Conservation (phyloP, 2,329 filamentous ascomycete genomes). For the Xylaria hypoxylon region DNA sequence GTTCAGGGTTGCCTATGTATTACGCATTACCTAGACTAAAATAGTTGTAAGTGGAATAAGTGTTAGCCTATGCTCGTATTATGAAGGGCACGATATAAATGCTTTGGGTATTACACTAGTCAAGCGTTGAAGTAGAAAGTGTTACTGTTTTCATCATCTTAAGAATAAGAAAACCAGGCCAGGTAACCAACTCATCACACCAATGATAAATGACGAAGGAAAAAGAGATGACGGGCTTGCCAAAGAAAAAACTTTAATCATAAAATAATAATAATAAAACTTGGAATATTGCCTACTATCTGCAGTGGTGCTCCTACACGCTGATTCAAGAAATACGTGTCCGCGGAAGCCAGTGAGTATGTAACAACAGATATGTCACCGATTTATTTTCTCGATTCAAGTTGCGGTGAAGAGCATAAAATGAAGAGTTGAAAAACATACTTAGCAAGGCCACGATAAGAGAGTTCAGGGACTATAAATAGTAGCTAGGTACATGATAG, state of each 20-base stretch:
- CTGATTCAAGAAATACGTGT: background rate
- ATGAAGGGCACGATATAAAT: background rate
- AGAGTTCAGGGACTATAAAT: too few relatives aligned
- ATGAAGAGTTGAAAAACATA: background rate
- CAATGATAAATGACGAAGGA: background rate
- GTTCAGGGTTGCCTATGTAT: background rate
- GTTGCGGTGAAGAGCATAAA: slow-evolving; percentile 2
- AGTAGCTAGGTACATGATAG: too few relatives aligned
- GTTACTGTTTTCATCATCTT: slow-evolving; percentile 37
- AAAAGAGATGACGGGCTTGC: background rate
- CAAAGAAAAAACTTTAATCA: background rate
- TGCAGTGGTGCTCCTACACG: too few relatives aligned
- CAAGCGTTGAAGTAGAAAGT: slow-evolving; percentile 21
- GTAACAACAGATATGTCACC: background rate
- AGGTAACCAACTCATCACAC: slow-evolving; percentile 39
- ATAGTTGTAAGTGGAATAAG: background rate
- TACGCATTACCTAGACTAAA: background rate
- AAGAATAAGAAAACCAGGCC: slow-evolving; percentile 44
- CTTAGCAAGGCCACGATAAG: background rate
- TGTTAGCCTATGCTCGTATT: slow-evolving; percentile 6
- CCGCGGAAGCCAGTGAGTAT: background rate
- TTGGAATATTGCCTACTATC: slow-evolving; percentile 4
- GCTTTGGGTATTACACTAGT: background rate
- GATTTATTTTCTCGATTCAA: background rate
- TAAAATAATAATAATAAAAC: too few relatives aligned